Evolutionary conservation across 2,329 filamentous ascomycete species (phyloP), one percentile per base, ranked within the genome.

Genomic region (Monilinia aucupariae): DNA sequence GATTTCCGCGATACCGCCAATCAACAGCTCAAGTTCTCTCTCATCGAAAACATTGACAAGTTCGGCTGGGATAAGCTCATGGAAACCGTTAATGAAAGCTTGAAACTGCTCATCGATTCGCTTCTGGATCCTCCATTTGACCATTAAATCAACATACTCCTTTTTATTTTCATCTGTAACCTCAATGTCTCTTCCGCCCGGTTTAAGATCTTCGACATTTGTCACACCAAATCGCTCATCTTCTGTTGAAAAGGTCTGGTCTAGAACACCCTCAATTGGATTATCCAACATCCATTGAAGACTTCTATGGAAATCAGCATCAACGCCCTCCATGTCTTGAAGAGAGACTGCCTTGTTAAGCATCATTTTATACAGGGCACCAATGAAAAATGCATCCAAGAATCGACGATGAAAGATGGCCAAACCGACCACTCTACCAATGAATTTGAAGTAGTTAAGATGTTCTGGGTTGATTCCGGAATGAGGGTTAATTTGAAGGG

Each of bases 391-490:
- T 41, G 94, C 96, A 75, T 99, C 94, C 67, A 99, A 80, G 83
- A 99, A 99, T 58, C 94, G 88, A 64, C 94, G 85, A 77, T 99
- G 94, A 86, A 99, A 99, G 73, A 99, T 99, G 65, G 94, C 93
- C 70, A 99, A 78, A 65, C 94, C 94, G 64, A 99, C 94, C 34
- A 99, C 94, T 65, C 94, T 91, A 55, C 94, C 94, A 73, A 99
- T 99, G 75, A 99, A 99, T 78, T 96, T 97, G 86, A 99, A 99
- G 80, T 97, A 99, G 76, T 97, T 97, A 72, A 99, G 81, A 85
- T 99, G 94, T 78, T 99, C 94, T 0, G 94, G 94, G 77, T 99
- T 99, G 78, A 99, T 97, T 68, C 94, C 94, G 25, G 94, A 99
- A 77, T 99, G 94, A 52, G 94, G 94, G 79, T 99, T 99, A 81